Evolutionary conservation across 139 green algal genomes (phyloP).

Genomic region (Pycnococcus provasolii): DNA sequence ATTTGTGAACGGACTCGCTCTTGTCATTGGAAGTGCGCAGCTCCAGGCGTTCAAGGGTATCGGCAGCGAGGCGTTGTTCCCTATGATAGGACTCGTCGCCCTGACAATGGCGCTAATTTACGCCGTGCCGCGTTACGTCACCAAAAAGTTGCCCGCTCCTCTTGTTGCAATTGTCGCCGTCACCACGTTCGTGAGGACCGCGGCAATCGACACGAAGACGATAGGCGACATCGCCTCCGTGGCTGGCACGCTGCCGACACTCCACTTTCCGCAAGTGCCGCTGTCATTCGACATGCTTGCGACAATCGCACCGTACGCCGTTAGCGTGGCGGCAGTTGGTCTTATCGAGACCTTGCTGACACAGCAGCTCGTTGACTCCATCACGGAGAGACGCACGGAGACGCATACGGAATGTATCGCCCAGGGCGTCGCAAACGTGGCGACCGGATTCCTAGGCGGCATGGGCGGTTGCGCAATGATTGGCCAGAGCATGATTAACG

Average conservation of each 20-base stretch:
- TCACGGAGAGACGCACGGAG: slow-evolving; percentile 22
- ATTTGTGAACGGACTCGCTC: slow-evolving; percentile 33
- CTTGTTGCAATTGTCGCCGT: slow-evolving; percentile 21
- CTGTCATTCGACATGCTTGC: slow-evolving; percentile 15
- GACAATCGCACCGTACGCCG: slow-evolving; percentile 19
- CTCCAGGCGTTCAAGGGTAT: slow-evolving; percentile 6
- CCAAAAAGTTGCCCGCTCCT: slow-evolving; percentile 21
- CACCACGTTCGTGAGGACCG: slow-evolving; percentile 3
- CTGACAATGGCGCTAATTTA: slow-evolving; percentile 32
- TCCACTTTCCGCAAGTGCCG: slow-evolving; percentile 27
- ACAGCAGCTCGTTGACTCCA: slow-evolving; percentile 28
- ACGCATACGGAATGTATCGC: slow-evolving; percentile 24
- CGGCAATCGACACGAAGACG: slow-evolving; percentile 9
- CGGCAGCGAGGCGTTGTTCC: not conserved
- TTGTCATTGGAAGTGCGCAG: slow-evolving; percentile 27
- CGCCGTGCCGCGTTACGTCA: slow-evolving; percentile 17
- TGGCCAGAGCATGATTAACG: slow-evolving; percentile 30
- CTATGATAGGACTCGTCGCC: slow-evolving; percentile 9
- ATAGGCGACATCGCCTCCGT: slow-evolving; percentile 21
- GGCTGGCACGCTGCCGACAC: slow-evolving; percentile 17
- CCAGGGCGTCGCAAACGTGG: slow-evolving; percentile 28
- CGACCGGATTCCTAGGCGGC: slow-evolving; percentile 18
- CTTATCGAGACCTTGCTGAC: slow-evolving; percentile 33
- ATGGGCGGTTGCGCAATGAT: slow-evolving; percentile 36
- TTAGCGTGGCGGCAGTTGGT: slow-evolving; percentile 25